Evolutionary conservation across 371 early-diverging fungal genomes (phyloP).

Genomic region (Blastocladiella emersonii): DNA sequence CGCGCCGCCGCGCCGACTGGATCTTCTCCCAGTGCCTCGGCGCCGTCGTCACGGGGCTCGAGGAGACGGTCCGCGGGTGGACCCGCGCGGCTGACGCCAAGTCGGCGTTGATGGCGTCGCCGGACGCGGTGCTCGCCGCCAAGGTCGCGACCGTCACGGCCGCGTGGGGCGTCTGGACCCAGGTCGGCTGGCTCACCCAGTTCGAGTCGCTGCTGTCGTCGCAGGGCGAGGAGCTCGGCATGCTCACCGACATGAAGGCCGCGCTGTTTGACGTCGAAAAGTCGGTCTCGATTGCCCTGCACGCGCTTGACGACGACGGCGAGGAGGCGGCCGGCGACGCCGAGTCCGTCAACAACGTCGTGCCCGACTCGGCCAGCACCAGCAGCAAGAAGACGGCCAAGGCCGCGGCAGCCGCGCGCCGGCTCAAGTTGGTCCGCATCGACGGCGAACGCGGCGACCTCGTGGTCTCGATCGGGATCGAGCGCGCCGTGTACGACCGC

Average conservation of each 20-base stretch:
- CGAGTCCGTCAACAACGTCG: background rate
- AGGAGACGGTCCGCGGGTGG: conserved; percentile 3
- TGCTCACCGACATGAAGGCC: background rate
- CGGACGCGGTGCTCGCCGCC: background rate
- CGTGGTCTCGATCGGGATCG: background rate
- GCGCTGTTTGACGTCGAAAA: background rate
- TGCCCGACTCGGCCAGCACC: background rate
- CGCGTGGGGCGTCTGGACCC: background rate
- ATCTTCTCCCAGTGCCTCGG: background rate
- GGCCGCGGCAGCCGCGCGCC: background rate
- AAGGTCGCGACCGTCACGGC: background rate
- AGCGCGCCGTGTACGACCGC: no score
- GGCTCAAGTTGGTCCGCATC: no score
- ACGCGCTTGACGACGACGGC: background rate
- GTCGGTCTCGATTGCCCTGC: background rate
- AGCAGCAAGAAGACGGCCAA: background rate
- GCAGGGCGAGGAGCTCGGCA: conserved; percentile 3
- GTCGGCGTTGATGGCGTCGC: background rate
- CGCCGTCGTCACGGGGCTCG: conserved; percentile 2
- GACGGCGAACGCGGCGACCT: background rate
- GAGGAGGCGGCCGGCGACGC: background rate
- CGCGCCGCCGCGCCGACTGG: background rate
- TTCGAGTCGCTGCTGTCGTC: background rate
- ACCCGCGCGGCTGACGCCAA: background rate
- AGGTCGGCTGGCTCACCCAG: background rate